Evolutionary conservation across 169 alveolate species (phyloP), one percentile per base, ranked within the genome.

Genomic region (Cryptosporidium parvum): DNA sequence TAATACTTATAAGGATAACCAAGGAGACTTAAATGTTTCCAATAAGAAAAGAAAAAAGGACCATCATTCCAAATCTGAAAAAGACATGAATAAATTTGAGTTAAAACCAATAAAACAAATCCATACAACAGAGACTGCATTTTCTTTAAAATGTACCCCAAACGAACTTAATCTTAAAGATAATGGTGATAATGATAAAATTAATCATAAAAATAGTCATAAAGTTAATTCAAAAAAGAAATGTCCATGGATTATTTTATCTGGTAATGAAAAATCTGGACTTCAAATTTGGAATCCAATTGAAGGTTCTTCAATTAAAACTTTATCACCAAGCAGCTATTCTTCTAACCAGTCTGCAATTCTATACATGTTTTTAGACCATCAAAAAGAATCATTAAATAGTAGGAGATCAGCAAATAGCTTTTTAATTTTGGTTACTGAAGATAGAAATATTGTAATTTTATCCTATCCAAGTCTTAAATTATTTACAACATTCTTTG

Each of bases 181-280:
- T 31, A 18, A 31, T 9, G 23, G 33, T n/a, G 18, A 39, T 56
- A 37, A 2, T 23, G 67, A 56, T 31, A 31, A 1, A 8, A n/a
- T 3, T 56, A 56, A 56, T 48, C 23, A 12, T 48, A 48, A 48
- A 3, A 48, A 48, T 16, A 48, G 56, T 12, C 56, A 48, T 48
- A 16, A 48, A 7, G 33, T 59, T 31, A 48, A 48, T 48, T 48
- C 56, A 65, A 33, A 52, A 31, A 65, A 65, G 18, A 80, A 62
- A 44, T 80, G 75, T 39, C 89, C 89, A 29, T 80, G 89, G 89
- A 12, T 80, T 3, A 61, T 80, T 21, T 45, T 80, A 4, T 12
- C 75, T 12, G 89, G 89, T 31, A 80, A 80, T 29, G 89, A 80
- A 23, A 80, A 80, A 39, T 62, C 89, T 10, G 89, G 89, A 42